Evolutionary conservation across 306 rosid genomes (phyloP).

Genomic region (Gastrolobium villosum): DNA sequence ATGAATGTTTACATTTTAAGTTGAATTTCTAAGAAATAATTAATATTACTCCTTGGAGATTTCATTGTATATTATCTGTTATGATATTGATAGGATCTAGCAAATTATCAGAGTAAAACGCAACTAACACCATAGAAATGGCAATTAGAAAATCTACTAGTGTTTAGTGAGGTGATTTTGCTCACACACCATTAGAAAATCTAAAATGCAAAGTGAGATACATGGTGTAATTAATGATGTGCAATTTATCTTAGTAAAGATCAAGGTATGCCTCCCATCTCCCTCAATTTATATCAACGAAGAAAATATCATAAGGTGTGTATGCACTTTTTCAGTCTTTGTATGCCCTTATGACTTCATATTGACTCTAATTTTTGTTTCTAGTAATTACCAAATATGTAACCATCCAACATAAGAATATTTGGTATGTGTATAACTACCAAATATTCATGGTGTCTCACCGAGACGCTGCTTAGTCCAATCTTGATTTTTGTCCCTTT

Average conservation of each 20-base stretch:
- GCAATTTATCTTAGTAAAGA: neutral
- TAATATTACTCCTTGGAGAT: neutral
- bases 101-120: no score
- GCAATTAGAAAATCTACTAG: no score
- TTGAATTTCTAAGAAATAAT: neutral
- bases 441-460: neutral
- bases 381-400: neutral
- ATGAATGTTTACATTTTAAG: neutral
- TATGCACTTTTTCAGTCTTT: neutral
- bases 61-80: neutral
- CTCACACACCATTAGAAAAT: neutral
- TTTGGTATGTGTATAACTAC: neutral
- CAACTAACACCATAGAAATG: no score
- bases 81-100: no score
- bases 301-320: no score
- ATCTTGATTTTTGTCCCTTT: neutral
- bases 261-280: neutral
- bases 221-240: neutral
- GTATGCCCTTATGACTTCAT: neutral
- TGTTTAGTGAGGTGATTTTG: neutral
- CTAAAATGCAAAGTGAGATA: neutral
- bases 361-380: neutral
- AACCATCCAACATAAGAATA: neutral
- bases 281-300: neutral
- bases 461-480: neutral